A percentile compares a stretch with the other conserved stretches of the same genome.
These are phyloP conservation scores for Gastrodia elata DNA, from an alignment of 106 monocot species.

Conservation along the genomic window DNA sequence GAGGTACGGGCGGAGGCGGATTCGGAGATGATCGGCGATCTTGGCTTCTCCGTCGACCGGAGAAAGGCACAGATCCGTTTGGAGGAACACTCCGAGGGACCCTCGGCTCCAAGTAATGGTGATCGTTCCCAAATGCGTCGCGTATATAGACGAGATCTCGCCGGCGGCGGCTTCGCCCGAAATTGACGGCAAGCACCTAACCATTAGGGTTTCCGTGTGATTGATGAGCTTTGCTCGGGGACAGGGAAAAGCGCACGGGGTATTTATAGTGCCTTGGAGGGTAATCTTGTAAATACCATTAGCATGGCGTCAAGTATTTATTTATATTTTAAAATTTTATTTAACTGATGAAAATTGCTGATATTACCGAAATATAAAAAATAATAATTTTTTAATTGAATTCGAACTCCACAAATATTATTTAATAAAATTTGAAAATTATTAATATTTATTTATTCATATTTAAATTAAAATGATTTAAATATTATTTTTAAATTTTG, in stretches of 20 bases:
- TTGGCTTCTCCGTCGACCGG: not conserved
- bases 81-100: not conserved
- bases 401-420: no score
- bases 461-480: no score
- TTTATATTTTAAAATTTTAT: no score
- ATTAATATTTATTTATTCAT: no score
- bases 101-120: not conserved
- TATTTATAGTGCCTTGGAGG: not conserved
- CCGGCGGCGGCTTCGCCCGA: not conserved
- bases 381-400: no score
- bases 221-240: not conserved
- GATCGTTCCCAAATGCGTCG: not conserved
- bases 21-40: not conserved
- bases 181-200: not conserved
- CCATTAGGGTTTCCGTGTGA: not conserved
- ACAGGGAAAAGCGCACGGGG: not conserved
- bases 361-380: no score
- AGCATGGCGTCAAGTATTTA: no score
- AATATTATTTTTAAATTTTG: no score
- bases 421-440: no score
- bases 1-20: not conserved
- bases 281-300: not conserved
- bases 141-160: slow-evolving; percentile 3
- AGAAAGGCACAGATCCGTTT: not conserved
- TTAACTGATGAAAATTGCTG: no score